Conservation (phyloP, 31 red algal species). For the Asparagopsis taxiformis region DNA sequence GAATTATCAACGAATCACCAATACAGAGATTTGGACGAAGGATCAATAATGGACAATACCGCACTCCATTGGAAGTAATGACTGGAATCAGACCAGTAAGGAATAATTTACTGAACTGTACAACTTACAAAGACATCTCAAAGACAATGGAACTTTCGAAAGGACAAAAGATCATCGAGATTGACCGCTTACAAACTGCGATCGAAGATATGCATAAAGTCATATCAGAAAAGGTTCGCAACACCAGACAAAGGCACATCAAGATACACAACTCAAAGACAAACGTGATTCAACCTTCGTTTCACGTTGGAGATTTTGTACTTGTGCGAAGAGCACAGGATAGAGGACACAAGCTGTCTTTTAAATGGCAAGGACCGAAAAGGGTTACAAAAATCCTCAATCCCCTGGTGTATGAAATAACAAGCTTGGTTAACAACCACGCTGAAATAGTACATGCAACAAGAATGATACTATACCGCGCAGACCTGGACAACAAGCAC, state of each 20-base stretch:
- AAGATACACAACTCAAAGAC: conserved; percentile 21
- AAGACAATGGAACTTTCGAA: not conserved
- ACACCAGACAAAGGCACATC: conserved; percentile 1
- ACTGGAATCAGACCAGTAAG: not conserved
- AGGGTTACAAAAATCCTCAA: not conserved
- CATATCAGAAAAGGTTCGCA: not conserved
- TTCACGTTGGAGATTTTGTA: conserved; percentile 32
- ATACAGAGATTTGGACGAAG: not conserved
- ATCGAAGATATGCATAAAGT: conserved; percentile 1
- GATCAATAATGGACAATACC: not conserved
- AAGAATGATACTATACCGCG: not conserved
- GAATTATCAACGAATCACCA: not conserved
- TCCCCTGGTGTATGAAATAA: conserved; percentile 25
- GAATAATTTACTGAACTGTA: not conserved
- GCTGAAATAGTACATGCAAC: conserved; percentile 15
- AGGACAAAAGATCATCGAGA: not conserved
- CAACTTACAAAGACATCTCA: not conserved
- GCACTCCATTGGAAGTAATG: not conserved
- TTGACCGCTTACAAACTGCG: not conserved
- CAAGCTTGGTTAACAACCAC: conserved; percentile 2
- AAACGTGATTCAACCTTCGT: conserved; percentile 23
- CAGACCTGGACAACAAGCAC: not conserved
- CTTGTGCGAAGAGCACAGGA: conserved; percentile 22
- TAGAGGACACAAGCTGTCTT: conserved; percentile 30
- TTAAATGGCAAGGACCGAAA: conserved; percentile 22